Evolutionary conservation across 2,329 filamentous ascomycete species (phyloP), one percentile per base, ranked within the genome.

Genomic region (Calonectria fujianensis): DNA sequence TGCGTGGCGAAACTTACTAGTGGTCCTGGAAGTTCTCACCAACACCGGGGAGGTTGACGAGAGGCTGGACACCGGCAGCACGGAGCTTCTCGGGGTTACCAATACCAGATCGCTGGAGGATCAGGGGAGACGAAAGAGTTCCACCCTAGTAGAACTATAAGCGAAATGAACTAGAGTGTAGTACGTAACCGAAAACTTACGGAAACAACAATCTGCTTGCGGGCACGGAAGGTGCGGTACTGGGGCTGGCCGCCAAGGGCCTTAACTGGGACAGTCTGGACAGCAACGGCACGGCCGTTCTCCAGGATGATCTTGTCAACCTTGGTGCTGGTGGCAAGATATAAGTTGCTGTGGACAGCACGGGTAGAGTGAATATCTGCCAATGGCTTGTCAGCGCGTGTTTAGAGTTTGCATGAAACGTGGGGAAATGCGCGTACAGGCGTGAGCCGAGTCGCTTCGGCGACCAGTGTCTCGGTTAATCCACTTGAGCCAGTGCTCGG

Each of bases 401-500:
- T 45, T 31, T 9, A 8, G 9, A 54, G 20, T 37, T 45, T n/a
- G 7, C 9, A 48, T 65, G 31, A 32, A 27, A 20, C 24, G n/a
- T 2, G 45, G n/a, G 10, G 32, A 24, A 24, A 24, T 24, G 16
- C 14, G 64, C n/a, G 5, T 57, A 74, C 73, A 74, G 24, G 69
- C 73, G 45, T 74, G 73, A 8, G 73, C 73, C 2, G 69, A 72
- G 20, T 74, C 73, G 11, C 69, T 72, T 32, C 73, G 67, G 20
- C 72, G 67, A 18, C 72, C 72, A 2, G 72, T 76, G 64, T 91
- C 91, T 74, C 91, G 90, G 81, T 96, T 96, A 85, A 96, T 96
- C 94, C 94, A 96, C 85, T 96, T 96, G 71, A 96, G 86, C 94
- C 94, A 96, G 77, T 96, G 94, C 85, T 96, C 94, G 59, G 94